Percentiles rank a stretch among this genome's conserved stretches.
phyloP scores from a whole-genome alignment of 768 basidiomycete genomes.

The button mushroom (Agaricus bisporus) region DNA sequence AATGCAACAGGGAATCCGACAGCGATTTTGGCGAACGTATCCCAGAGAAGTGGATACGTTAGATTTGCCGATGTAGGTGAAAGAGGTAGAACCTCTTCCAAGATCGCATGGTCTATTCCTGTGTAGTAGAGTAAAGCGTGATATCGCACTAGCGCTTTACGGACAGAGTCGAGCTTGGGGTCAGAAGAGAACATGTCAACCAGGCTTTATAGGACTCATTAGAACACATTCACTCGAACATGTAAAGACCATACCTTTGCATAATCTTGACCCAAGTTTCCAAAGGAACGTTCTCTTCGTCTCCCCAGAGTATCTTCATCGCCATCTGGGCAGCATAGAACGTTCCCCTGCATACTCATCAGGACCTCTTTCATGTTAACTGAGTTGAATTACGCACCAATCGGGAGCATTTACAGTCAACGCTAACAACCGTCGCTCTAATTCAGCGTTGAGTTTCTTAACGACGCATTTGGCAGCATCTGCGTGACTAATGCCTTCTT shows the following conservation, averaged over 20 bases:
- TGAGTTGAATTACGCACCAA: conserved; percentile 38
- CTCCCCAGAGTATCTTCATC: conserved; percentile 48
- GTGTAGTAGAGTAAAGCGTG: conserved; percentile 46
- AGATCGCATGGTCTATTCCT: conserved; percentile 42
- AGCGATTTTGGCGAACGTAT: conserved; percentile 23
- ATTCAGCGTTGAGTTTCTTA: conserved; percentile 46
- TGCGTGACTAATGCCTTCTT: conserved; percentile 28
- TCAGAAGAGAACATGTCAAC: conserved; percentile 10
- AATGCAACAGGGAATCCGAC: conserved; percentile 34
- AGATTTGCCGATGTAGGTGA: conserved; percentile 8
- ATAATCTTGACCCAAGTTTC: conserved; percentile 46
- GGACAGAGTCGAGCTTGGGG: conserved; percentile 20
- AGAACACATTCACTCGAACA: neutral
- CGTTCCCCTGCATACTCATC: conserved; percentile 43
- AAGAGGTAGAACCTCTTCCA: conserved; percentile 24
- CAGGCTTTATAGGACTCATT: conserved; percentile 7
- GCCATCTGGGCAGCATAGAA: conserved; percentile 54
- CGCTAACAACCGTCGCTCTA: conserved; percentile 41
- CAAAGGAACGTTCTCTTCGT: conserved; percentile 38
- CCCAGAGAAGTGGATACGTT: conserved; percentile 21
- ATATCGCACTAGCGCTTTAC: conserved; percentile 47
- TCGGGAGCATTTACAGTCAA: conserved; percentile 63
- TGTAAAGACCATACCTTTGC: conserved; percentile 41
- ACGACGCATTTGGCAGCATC: conserved; percentile 40
- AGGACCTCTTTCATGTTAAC: neutral